Percentiles rank a stretch among this genome's conserved stretches.
These are phyloP conservation scores for Adiantum capillusveneris DNA, from an alignment of 75 land plant genomes.

Conservation along the genomic window DNA sequence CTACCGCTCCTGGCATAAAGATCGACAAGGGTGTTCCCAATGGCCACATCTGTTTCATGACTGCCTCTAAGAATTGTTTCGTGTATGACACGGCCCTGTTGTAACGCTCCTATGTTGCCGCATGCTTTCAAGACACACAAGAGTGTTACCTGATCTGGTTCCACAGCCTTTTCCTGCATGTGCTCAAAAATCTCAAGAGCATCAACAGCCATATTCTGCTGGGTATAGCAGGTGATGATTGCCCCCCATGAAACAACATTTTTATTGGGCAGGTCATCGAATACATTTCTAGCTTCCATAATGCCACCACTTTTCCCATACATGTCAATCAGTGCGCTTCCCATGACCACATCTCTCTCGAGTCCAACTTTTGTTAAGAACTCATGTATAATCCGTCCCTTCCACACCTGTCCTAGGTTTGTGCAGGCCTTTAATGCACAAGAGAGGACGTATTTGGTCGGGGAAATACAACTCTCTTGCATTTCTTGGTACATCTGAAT, in stretches of 20 bases:
- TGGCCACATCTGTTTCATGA: slow-evolving; percentile 20
- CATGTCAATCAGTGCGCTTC: slow-evolving; percentile 19
- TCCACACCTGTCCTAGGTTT: slow-evolving; percentile 19
- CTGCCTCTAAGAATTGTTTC: slow-evolving; percentile 44
- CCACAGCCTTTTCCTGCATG: slow-evolving; percentile 13
- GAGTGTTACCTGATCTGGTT: not conserved
- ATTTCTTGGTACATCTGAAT: slow-evolving; percentile 41
- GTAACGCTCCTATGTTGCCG: slow-evolving; percentile 29
- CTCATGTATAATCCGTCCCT: slow-evolving; percentile 12
- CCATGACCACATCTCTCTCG: slow-evolving; percentile 9
- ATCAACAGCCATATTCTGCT: slow-evolving; percentile 16
- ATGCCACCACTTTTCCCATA: slow-evolving; percentile 32
- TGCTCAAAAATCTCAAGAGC: slow-evolving; percentile 18
- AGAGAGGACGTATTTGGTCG: slow-evolving; percentile 60
- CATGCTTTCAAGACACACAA: slow-evolving; percentile 10
- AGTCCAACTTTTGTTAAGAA: slow-evolving; percentile 5
- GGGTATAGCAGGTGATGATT: slow-evolving; percentile 39
- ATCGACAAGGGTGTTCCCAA: slow-evolving; percentile 15
- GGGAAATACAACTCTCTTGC: slow-evolving; percentile 44
- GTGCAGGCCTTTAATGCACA: slow-evolving; percentile 63
- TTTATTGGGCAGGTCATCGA: slow-evolving; percentile 37
- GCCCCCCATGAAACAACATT: slow-evolving; percentile 52
- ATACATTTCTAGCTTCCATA: slow-evolving; percentile 30
- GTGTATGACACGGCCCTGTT: slow-evolving; percentile 61
- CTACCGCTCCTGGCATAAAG: slow-evolving; percentile 26